Evolutionary conservation across 768 basidiomycete genomes (phyloP).

Genomic region (Clitopilus hobsonii): DNA sequence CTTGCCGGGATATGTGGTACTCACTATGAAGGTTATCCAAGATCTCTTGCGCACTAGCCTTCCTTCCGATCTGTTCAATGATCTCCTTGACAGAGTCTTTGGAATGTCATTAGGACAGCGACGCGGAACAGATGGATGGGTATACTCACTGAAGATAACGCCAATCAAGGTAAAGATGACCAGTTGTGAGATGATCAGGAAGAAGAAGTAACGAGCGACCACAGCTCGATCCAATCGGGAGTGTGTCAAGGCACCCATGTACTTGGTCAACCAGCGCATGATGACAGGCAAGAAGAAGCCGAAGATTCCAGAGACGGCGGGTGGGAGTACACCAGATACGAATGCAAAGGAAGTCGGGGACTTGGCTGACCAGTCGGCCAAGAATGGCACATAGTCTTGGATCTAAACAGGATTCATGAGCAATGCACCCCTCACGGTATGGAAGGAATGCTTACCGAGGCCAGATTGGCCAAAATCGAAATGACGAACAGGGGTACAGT

Average conservation of each 20-base stretch:
- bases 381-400: constrained; percentile 62
- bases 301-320: constrained; percentile 82
- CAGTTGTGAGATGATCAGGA: constrained; percentile 91
- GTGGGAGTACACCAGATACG: constrained; percentile 90
- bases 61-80: constrained; percentile 36
- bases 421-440: background rate
- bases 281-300: constrained; percentile 87
- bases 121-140: constrained; percentile 6
- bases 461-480: constrained; percentile 88
- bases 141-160: constrained; percentile 84
- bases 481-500: constrained; percentile 89
- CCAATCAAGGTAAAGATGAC: constrained; percentile 92
- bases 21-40: constrained; percentile 40
- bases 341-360: constrained; percentile 73
- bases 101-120: constrained; percentile 1
- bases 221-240: constrained; percentile 88
- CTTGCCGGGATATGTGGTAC: constrained; percentile 12
- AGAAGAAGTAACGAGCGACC: constrained; percentile 87
- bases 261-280: constrained; percentile 86
- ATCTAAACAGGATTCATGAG: constrained; percentile 6
- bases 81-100: constrained; percentile 40
- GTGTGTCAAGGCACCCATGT: constrained; percentile 59
- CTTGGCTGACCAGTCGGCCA: constrained; percentile 61
- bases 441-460: constrained; percentile 44
- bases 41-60: constrained; percentile 42